Conservation (phyloP, 768 basidiomycete genomes). For the Boletus insuetus region DNA sequence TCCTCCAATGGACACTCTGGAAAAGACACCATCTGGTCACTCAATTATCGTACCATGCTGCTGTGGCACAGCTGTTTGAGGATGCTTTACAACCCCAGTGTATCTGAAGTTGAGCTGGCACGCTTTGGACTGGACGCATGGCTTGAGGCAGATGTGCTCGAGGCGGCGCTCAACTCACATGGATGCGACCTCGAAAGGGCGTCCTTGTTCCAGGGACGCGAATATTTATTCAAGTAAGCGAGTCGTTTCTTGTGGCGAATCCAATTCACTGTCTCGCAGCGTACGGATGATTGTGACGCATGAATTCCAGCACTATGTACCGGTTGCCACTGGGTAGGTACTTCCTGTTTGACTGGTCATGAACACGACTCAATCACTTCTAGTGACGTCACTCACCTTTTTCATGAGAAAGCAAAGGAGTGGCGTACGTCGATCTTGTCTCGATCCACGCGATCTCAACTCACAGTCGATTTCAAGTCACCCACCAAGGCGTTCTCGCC, state of each 20-base stretch:
- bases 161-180: slow-evolving; percentile 59
- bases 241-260: not conserved
- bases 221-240: slow-evolving; percentile 75
- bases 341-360: not conserved
- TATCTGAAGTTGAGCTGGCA: slow-evolving; percentile 50
- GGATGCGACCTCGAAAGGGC: slow-evolving; percentile 65
- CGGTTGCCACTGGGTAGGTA: slow-evolving; percentile 54
- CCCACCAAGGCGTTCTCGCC: slow-evolving; percentile 57
- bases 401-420: slow-evolving; percentile 59
- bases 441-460: slow-evolving; percentile 6
- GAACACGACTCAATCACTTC: not conserved
- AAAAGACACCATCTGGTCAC: slow-evolving; percentile 74
- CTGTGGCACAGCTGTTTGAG: slow-evolving; percentile 73
- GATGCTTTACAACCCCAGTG: slow-evolving; percentile 44
- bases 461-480: slow-evolving; percentile 40
- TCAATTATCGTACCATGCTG: slow-evolving; percentile 65
- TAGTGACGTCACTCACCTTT: slow-evolving; percentile 45
- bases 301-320: slow-evolving; percentile 64
- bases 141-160: slow-evolving; percentile 67
- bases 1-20: slow-evolving; percentile 32
- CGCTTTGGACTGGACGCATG: slow-evolving; percentile 67
- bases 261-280: slow-evolving; percentile 34
- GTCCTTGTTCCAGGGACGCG: slow-evolving; percentile 67
- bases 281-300: slow-evolving; percentile 68
- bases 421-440: slow-evolving; percentile 51